Evolutionary conservation across 805 yeast genomes (phyloP), one percentile per base, ranked within the genome.

Genomic region (Wickerhamomyces ciferrii): DNA sequence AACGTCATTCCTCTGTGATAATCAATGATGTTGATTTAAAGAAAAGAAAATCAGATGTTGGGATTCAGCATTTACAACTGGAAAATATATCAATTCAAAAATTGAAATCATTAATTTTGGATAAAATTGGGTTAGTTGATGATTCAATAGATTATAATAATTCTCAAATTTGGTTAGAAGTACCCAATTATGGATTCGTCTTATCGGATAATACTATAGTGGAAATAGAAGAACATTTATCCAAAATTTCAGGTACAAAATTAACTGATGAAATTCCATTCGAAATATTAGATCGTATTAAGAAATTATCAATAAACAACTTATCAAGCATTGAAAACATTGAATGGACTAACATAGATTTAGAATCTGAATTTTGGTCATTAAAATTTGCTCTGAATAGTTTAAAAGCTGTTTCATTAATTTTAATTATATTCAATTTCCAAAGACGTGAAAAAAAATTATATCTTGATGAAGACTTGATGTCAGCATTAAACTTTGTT

Each of bases 381-480:
- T 23, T 47, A 25, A n/a, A 23, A 2, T 39, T 44, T 17, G 51
- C 53, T 1, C n/a, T 38, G 4, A 54, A 48, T 29, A 43, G 50
- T 1, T 40, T 58, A 39, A 46, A 37, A 18, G 46, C 58, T 4
- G 41, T 49, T 2, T 59, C 65, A 3, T 49, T 72, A 4, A 59
- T 77, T 5, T 59, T 80, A 41, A 51, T 61, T 4, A 62, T 76
- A 2, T 66, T 80, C 45, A 68, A 69, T 25, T 55, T 75, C 15
- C 63, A 66, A 32, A 54, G 70, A 38, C 48, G 56, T 2, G 80
- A 78, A 43, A 74, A 72, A 48, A 63, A 61, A 36, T 53, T 83
- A 4, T 71, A 72, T 45, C 50, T 75, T 23, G 83, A 79, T 35
- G 67, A 66, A 5, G 72, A 71, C 52, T 51, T 80, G 15, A 53